Evolutionary conservation across 129 eudicot species (phyloP).

Genomic region (Scalesia atractyloides): DNA sequence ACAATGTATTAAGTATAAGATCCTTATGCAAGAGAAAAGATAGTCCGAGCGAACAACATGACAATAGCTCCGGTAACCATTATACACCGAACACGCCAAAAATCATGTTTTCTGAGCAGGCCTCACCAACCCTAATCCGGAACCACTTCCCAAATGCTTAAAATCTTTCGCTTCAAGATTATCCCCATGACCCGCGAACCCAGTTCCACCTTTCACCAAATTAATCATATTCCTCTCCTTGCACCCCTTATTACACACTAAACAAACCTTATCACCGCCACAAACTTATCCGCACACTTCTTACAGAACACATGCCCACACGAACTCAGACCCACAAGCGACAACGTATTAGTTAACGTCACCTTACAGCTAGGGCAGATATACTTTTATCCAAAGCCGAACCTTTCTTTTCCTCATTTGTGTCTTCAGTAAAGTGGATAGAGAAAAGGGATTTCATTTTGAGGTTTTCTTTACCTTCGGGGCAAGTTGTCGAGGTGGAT

Average conservation of each 20-base stretch:
- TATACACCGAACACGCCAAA: not conserved
- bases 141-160: conserved; percentile 94
- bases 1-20: conserved; percentile 6
- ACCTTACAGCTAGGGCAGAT: conserved; percentile 94
- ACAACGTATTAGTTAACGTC: conserved; percentile 70
- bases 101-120: conserved; percentile 81
- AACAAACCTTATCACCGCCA: conserved; percentile 95
- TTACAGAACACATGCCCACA: conserved; percentile 95
- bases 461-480: conserved; percentile 89
- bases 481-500: conserved; percentile 70
- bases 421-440: conserved; percentile 68
- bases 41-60: not conserved
- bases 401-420: conserved; percentile 45
- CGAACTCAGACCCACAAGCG: conserved; percentile 73
- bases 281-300: conserved; percentile 81
- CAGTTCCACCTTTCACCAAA: conserved; percentile 88
- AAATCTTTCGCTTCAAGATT: conserved; percentile 86
- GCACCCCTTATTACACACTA: conserved; percentile 79
- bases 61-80: not conserved
- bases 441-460: conserved; percentile 78
- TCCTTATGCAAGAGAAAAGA: conserved; percentile 17
- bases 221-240: conserved; percentile 69
- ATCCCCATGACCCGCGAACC: conserved; percentile 87
- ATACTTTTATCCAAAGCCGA: conserved; percentile 54
- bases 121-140: conserved; percentile 92